Evolutionary conservation across 2,329 filamentous ascomycete genomes (phyloP), one percentile per base, ranked within the genome.

Genomic region (Talaromyces sp.): DNA sequence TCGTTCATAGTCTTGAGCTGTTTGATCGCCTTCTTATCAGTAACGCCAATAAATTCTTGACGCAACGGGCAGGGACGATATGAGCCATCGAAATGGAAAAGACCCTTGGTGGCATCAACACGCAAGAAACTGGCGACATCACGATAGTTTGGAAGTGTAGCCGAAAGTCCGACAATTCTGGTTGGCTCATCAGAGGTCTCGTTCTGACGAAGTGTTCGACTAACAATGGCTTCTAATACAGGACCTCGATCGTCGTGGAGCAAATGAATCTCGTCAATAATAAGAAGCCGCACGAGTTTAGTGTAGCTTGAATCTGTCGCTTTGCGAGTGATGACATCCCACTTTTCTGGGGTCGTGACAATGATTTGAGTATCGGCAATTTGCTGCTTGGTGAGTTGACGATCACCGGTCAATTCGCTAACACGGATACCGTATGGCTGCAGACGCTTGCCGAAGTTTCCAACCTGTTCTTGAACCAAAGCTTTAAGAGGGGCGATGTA

Each of bases 1-100:
- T 99, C 95, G 74, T 99, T 99, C 95, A 99, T 99, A 0, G 91
- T 96, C 84, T 98, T 97, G 63, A 99, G 83, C 77, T 99, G 95
- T 80, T 98, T 99, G 80, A 99, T 99, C 6, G 95, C 91, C 77
- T 98, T 98, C 81, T 95, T 96, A 71, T 99, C 95, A 0, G 94
- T 97, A 50, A 99, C 91, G 62, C 95, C 95, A 70, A 99, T 92
- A 74, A 98, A 99, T 77, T 99, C 96, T 76, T 99, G 95, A 72
- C 92, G 93, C 71, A 99, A 80, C 1, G 95, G 95, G 76, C 95
- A 99, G 67, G 95, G 96, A 71, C 95, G 86, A 82, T 89, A 99
- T 3, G 93, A 93, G 50, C 91, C 92, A 77, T 99, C 95, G 71
- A 99, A 99, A 77, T 99, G 93, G 84, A 97, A 98, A 62, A 98